Conservation (phyloP, 371 early-diverging fungal species). For the Rhizopus sp. region DNA sequence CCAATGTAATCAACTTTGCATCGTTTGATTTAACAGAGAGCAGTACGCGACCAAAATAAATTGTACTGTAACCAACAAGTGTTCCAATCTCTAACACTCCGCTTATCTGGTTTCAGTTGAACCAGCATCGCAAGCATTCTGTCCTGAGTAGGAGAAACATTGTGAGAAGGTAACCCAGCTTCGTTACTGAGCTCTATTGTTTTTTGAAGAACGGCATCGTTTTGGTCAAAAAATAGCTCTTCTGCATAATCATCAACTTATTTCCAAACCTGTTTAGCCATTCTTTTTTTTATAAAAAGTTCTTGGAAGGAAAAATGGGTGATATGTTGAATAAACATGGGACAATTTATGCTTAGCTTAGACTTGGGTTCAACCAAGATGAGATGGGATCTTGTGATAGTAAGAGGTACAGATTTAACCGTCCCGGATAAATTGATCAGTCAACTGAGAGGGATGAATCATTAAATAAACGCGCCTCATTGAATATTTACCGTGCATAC, state of each 20-base stretch:
- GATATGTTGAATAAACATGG: too few species aligned
- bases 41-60: conserved; percentile 3
- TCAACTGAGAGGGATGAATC: too few species aligned
- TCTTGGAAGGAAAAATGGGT: too few species aligned
- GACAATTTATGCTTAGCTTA: too few species aligned
- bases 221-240: neutral
- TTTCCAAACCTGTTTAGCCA: neutral
- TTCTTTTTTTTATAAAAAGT: too few species aligned
- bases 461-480: too few species aligned
- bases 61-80: conserved; percentile 3
- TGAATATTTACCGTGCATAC: too few species aligned
- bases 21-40: neutral
- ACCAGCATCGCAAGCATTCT: neutral
- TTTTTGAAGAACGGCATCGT: neutral
- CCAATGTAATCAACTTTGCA: neutral
- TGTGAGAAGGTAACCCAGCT: conserved; percentile 1
- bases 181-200: neutral
- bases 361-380: too few species aligned
- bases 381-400: too few species aligned
- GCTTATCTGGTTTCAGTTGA: neutral
- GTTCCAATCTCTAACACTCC: conserved; percentile 4
- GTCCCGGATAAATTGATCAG: too few species aligned
- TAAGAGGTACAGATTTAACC: too few species aligned
- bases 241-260: neutral
- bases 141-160: conserved; percentile 3